Percentiles rank a stretch among this genome's conserved stretches.
Evolutionary conservation across 2,329 filamentous ascomycete species (phyloP).

Genomic region (Fusarium nygamai): DNA sequence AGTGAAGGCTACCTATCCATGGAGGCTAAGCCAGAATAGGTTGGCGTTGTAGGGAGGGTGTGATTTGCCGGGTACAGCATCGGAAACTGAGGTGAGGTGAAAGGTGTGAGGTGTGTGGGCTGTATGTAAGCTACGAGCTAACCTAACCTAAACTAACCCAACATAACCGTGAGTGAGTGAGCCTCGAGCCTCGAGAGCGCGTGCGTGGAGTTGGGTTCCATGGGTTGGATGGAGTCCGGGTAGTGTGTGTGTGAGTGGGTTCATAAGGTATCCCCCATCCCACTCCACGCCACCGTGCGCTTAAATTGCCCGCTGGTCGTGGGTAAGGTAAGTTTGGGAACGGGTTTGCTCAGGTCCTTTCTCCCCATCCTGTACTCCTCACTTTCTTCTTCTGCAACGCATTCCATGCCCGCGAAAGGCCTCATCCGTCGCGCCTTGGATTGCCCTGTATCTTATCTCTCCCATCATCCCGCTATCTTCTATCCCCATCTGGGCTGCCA

Average conservation of each 20-base stretch:
- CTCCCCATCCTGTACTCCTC: conserved; percentile 53
- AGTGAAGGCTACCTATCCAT: neutral
- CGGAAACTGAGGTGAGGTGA: conserved; percentile 25
- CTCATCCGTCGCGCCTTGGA: conserved; percentile 42
- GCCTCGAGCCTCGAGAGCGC: conserved; percentile 16
- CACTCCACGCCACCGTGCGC: conserved; percentile 22
- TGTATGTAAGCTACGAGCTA: conserved; percentile 7
- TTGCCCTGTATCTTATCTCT: conserved; percentile 13
- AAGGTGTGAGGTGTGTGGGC: neutral
- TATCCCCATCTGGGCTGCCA: conserved; percentile 11
- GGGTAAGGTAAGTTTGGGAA: conserved; percentile 55
- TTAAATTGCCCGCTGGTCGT: conserved; percentile 43
- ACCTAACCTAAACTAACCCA: neutral
- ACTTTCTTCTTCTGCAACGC: conserved; percentile 50
- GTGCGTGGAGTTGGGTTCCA: conserved; percentile 18
- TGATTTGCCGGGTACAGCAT: conserved; percentile 31
- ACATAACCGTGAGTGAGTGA: neutral
- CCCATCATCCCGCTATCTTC: conserved; percentile 16
- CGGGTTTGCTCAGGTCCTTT: conserved; percentile 52
- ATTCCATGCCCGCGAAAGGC: conserved; percentile 47
- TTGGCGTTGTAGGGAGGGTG: conserved; percentile 10
- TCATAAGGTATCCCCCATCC: conserved; percentile 33
- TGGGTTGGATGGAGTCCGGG: conserved; percentile 1
- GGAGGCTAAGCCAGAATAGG: neutral
- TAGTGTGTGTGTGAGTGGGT: conserved; percentile 36